Evolutionary conservation across 73 alveolate genomes (phyloP).

Genomic region (Paramecium pentaurelia): DNA sequence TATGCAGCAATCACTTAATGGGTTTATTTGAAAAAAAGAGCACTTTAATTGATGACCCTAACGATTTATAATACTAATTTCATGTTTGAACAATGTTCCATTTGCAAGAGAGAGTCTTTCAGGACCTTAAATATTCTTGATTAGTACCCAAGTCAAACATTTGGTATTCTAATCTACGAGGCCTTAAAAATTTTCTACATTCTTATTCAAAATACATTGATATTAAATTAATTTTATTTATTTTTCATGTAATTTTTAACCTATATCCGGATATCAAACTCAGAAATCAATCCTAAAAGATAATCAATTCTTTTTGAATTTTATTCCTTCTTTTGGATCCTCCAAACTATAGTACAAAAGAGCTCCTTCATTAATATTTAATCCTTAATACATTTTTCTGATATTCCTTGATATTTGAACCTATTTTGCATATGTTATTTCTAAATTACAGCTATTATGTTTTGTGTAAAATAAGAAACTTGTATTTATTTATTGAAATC

Average conservation of each 20-base stretch:
- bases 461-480: neutral
- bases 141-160: neutral
- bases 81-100: neutral
- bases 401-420: neutral
- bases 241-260: neutral
- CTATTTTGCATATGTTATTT: too few species aligned
- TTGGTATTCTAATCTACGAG: neutral
- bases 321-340: neutral
- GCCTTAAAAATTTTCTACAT: slow-evolving; percentile 21
- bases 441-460: neutral
- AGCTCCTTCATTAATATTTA: too few species aligned
- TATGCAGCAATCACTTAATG: neutral
- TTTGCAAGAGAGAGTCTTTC: neutral
- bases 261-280: neutral
- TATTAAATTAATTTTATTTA: neutral
- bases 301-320: neutral
- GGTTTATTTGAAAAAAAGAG: neutral
- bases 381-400: neutral
- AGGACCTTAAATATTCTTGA: neutral
- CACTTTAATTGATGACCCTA: neutral
- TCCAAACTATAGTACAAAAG: too few species aligned
- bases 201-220: neutral
- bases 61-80: neutral
- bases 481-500: neutral
- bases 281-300: neutral